These are phyloP conservation scores for Cordyceps javanica DNA, from an alignment of 2,329 filamentous ascomycete species.

Conservation along the genomic window DNA sequence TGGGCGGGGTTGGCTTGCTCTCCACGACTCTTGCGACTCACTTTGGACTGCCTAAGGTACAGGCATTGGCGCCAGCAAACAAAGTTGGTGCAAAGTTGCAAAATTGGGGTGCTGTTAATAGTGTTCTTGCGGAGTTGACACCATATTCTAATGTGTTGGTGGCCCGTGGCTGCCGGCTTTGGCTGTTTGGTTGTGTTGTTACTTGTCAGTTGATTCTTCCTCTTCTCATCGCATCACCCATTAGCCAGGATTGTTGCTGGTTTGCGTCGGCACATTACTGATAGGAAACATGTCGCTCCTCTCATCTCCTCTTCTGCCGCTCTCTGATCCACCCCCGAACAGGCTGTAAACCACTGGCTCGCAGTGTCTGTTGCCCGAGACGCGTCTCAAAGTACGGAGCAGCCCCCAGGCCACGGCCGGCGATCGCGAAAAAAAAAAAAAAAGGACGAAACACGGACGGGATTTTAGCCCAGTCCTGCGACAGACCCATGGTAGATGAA, in stretches of 20 bases:
- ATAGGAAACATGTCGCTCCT: not conserved
- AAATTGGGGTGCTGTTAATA: not conserved
- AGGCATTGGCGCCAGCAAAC: too few species aligned
- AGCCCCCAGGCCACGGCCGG: not conserved
- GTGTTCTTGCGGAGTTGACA: slow-evolving; percentile 3
- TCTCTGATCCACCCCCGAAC: not conserved
- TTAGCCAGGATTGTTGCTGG: not conserved
- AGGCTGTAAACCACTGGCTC: not conserved
- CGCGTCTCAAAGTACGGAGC: not conserved
- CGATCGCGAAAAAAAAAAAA: not conserved
- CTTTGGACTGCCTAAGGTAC: too few species aligned
- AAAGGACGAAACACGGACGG: slow-evolving; percentile 8
- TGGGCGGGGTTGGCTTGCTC: too few species aligned
- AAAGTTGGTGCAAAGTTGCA: not conserved
- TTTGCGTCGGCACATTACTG: not conserved
- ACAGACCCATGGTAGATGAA: slow-evolving; percentile 3
- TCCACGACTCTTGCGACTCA: too few species aligned
- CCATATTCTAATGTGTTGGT: slow-evolving; percentile 9
- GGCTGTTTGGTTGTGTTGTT: not conserved
- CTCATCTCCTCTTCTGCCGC: slow-evolving; percentile 2
- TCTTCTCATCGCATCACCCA: not conserved
- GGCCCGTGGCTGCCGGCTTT: not conserved
- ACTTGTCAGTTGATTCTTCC: not conserved
- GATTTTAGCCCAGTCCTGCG: slow-evolving; percentile 4
- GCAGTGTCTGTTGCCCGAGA: not conserved